phyloP scores from a whole-genome alignment of 106 monocot species.

The Allium fistulosum region DNA sequence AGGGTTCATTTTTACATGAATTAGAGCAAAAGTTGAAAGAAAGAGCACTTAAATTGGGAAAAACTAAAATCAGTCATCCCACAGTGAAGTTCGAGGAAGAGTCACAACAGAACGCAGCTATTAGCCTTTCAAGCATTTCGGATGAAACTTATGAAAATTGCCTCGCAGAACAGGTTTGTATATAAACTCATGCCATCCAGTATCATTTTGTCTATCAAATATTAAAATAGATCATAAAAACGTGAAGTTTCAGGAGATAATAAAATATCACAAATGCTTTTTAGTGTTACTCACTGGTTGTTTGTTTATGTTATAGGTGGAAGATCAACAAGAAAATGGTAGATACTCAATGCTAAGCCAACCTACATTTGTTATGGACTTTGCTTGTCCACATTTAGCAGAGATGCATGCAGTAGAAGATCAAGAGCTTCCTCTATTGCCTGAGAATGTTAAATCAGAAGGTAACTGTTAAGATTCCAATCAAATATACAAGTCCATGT shows the following conservation, averaged over 20 bases:
- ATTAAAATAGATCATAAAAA: no score
- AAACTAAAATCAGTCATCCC: neutral
- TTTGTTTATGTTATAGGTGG: conserved; percentile 1
- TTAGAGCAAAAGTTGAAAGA: conserved; percentile 22
- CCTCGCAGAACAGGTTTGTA: no score
- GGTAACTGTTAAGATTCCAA: conserved; percentile 9
- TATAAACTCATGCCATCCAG: no score
- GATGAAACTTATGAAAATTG: neutral
- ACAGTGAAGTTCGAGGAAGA: conserved; percentile 1
- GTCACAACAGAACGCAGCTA: conserved; percentile 7
- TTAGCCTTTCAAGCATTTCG: conserved; percentile 1
- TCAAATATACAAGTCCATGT: no score
- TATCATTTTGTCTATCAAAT: no score
- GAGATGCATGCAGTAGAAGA: neutral
- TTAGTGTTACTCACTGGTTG: no score
- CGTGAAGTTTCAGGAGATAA: no score
- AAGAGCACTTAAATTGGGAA: conserved; percentile 10
- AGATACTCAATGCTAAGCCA: neutral
- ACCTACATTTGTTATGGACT: conserved; percentile 1
- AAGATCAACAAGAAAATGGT: conserved; percentile 9
- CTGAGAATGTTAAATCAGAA: conserved; percentile 11
- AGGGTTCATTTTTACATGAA: conserved; percentile 18
- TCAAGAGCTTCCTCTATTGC: conserved; percentile 6
- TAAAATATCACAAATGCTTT: no score
- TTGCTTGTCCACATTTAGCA: conserved; percentile 1